Conservation (phyloP, 257 asterid species). For the Nicotiana undulata region DNA sequence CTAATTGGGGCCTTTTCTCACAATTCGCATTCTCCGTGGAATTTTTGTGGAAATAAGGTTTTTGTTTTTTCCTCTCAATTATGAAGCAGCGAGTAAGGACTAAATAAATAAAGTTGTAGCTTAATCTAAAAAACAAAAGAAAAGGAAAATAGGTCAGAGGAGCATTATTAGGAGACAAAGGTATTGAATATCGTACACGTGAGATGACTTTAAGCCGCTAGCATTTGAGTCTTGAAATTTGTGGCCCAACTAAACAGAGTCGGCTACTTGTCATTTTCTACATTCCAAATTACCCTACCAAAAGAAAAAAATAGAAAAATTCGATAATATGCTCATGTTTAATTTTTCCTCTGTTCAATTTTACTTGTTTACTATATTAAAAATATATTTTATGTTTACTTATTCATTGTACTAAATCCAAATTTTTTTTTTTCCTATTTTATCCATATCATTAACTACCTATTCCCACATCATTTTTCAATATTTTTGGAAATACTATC, state of each 20-base stretch:
- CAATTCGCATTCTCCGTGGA: not conserved
- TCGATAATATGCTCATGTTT: too few species aligned
- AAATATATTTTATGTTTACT: too few species aligned
- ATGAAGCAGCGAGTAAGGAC: not conserved
- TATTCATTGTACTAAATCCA: too few species aligned
- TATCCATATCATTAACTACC: too few species aligned
- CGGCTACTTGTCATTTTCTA: not conserved
- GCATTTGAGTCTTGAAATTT: not conserved
- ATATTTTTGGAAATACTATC: too few species aligned
- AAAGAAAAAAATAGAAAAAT: too few species aligned
- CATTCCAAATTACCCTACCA: not conserved
- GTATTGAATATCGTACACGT: not conserved
- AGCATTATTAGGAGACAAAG: not conserved
- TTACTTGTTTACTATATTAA: too few species aligned
- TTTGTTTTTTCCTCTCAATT: not conserved
- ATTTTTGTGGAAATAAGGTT: not conserved
- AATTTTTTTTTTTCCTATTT: too few species aligned
- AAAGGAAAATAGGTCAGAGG: not conserved
- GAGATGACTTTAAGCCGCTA: not conserved
- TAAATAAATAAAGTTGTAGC: not conserved
- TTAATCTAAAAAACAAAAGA: not conserved
- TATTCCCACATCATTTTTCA: too few species aligned
- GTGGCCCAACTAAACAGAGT: not conserved
- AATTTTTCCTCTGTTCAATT: too few species aligned
- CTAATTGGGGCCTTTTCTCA: not conserved